These are phyloP conservation scores for Alternaria novae-zelandiae DNA, from an alignment of 2,329 filamentous ascomycete species.

Conservation along the genomic window DNA sequence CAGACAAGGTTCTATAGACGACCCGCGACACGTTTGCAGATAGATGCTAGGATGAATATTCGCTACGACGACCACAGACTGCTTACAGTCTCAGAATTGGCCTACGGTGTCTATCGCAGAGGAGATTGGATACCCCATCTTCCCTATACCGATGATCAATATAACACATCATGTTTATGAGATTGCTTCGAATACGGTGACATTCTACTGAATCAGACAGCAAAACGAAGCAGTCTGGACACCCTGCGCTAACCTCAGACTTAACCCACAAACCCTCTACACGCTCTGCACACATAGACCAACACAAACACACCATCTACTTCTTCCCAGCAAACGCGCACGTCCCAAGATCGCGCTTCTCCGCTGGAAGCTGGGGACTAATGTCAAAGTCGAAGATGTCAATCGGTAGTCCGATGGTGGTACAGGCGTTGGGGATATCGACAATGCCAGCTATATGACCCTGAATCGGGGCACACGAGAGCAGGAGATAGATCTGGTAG, in stretches of 20 bases:
- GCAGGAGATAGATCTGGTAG: constrained; percentile 83
- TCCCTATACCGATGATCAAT: background rate
- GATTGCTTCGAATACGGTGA: background rate
- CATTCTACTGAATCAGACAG: background rate
- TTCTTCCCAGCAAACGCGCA: constrained; percentile 67
- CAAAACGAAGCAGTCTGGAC: background rate
- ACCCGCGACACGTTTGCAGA: background rate
- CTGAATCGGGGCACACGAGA: constrained; percentile 86
- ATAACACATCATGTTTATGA: background rate
- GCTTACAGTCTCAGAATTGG: background rate
- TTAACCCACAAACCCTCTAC: background rate
- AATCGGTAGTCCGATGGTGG: constrained; percentile 85
- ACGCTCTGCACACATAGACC: background rate
- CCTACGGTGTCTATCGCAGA: background rate
- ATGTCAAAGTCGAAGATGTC: constrained; percentile 97
- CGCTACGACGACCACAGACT: background rate
- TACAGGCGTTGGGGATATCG: constrained; percentile 88
- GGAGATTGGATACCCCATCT: background rate
- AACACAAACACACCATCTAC: background rate
- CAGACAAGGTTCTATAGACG: constrained; percentile 39
- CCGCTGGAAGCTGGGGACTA: constrained; percentile 66
- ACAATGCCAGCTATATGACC: constrained; percentile 90
- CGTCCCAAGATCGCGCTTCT: constrained; percentile 70
- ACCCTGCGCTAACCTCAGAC: background rate
- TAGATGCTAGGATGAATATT: background rate